phyloP scores from a whole-genome alignment of 768 basidiomycete genomes.

The Saitozyma sp. region DNA sequence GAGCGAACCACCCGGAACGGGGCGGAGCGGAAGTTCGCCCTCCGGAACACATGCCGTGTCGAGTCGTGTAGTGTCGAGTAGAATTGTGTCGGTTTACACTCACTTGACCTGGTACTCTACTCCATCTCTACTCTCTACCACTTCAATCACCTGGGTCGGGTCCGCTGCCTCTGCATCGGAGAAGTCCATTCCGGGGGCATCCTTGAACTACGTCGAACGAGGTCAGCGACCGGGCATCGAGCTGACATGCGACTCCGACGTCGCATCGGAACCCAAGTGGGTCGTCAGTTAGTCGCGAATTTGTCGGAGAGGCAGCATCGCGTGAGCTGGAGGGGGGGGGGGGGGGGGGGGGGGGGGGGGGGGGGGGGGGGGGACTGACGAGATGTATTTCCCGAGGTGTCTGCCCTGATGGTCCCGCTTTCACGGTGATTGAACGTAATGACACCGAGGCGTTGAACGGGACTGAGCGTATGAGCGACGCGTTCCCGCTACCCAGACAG shows the following conservation, averaged over 20 bases:
- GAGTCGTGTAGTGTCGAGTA: no score
- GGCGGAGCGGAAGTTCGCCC: no score
- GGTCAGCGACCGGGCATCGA: no score
- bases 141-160: slow-evolving; percentile 70
- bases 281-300: no score
- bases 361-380: slow-evolving; percentile 56
- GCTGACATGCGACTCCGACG: no score
- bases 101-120: slow-evolving; percentile 85
- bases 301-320: not conserved
- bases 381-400: slow-evolving; percentile 72
- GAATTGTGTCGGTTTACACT: slow-evolving; percentile 22
- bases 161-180: slow-evolving; percentile 59
- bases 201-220: slow-evolving; percentile 5
- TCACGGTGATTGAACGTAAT: slow-evolving; percentile 75
- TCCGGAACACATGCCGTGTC: no score
- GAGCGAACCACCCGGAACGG: not conserved
- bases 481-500: not conserved
- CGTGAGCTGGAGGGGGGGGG: not conserved
- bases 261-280: no score
- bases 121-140: slow-evolving; percentile 70
- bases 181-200: slow-evolving; percentile 71
- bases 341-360: not conserved
- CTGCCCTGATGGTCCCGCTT: slow-evolving; percentile 75
- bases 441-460: slow-evolving; percentile 88
- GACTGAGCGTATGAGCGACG: slow-evolving; percentile 47